Percentiles rank a stretch among this genome's conserved stretches.
These are phyloP conservation scores for Ogataea salicorniae DNA, from an alignment of 805 yeast species.

Conservation along the genomic window DNA sequence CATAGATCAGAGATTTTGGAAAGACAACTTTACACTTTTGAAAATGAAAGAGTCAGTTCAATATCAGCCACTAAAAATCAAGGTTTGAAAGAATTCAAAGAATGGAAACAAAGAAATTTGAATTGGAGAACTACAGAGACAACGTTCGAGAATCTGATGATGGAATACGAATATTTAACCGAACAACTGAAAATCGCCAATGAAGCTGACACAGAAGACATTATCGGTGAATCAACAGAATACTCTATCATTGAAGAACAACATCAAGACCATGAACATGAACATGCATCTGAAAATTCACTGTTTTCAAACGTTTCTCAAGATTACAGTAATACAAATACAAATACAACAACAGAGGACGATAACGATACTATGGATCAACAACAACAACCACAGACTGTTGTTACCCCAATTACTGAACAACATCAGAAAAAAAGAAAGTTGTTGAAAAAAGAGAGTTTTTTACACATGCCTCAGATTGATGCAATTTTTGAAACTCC, in stretches of 20 bases:
- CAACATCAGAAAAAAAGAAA: constrained; percentile 7
- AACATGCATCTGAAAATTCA: constrained; percentile 7
- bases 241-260: not conserved
- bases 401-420: not conserved
- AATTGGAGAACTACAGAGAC: constrained; percentile 43
- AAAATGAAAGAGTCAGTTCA: constrained; percentile 12
- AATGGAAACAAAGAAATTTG: constrained; percentile 31
- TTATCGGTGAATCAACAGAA: not conserved
- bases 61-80: constrained; percentile 17
- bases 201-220: constrained; percentile 3
- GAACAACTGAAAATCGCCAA: constrained; percentile 22
- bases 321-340: constrained; percentile 7
- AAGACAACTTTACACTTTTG: constrained; percentile 28
- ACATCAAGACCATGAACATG: not conserved
- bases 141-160: constrained; percentile 38
- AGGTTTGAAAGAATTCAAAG: constrained; percentile 17
- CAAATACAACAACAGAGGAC: constrained; percentile 1
- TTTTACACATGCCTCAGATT: constrained; percentile 15
- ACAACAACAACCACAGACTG: not conserved
- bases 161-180: constrained; percentile 36
- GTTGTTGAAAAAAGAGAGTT: constrained; percentile 28
- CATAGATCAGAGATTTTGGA: constrained; percentile 32
- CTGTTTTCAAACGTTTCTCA: constrained; percentile 10
- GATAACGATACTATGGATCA: not conserved
- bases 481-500: constrained; percentile 8